Base-by-base conservation (phyloP, 1,139 yeast genomes). In the Nadsonia starkeyi-henricii region DNA sequence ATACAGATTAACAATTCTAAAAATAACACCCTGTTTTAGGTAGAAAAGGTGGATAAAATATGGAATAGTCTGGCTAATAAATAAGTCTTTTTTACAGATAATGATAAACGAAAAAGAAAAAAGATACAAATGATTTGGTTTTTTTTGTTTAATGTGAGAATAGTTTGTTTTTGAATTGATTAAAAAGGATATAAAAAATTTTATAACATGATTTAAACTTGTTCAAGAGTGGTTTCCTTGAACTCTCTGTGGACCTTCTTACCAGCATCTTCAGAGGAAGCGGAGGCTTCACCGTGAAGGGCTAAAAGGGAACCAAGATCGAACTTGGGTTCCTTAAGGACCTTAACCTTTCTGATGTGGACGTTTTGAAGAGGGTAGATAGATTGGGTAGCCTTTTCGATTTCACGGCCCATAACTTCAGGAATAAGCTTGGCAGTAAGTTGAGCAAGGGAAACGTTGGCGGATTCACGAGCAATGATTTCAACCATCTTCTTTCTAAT, bases 301-400 rank as follows among this genome's bases (percentile, higher is more conserved):
- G 94, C 80, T 70, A 85, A 75, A 69, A 85, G 78, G 66, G 86
- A 73, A 74, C 93, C 93, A 68, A 85, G 78, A 72, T 84, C 94
- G 74, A 83, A 81, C 77, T 83, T 83, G 69, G 94, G 94, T 74
- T 81, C 88, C 75, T 84, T 84, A 73, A 84, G 81, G 70, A 84
- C 77, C 78, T 84, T 84, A 64, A 85, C 93, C 78, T 84, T 84
- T 77, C 93, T 84, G 69, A 85, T 80, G 79, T 82, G 86, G 65
- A 84, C 89, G 75, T 84, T 84, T 74, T 85, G 94, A 69, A 84
- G 78, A 65, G 94, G 94, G 81, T 74, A 82, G 75, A 84, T 81
- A 65, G 80, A 74, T 71, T 79, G 82, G 61, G 93, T 79, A 58
- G 88, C 78, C 77, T 82, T 83, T 73, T 83, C 89, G 62, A 84